Base-by-base conservation (phyloP, 768 basidiomycete species). In the Suillus spraguei region DNA sequence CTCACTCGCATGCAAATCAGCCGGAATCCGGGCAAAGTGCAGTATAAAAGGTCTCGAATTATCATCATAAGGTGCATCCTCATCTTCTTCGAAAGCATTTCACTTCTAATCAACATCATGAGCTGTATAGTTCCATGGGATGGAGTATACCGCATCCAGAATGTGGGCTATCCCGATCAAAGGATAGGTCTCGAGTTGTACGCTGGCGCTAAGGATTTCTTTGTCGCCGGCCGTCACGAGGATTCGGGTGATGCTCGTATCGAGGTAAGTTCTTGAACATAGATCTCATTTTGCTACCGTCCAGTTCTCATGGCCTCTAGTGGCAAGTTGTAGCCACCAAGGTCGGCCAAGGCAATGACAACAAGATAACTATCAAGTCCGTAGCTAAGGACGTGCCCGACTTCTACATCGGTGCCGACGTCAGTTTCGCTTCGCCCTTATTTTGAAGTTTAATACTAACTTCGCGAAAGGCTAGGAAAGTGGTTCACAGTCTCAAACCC, bases 171-270 rank as follows among this genome's bases (percentile, higher is more conserved):
- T 36, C 2, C 1, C 13, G 1, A 38, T 14, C 36, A 36, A 24
- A 36, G 22, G 0, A 22, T 55, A 22, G 54, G 35, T 24, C n/a
- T n/a, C 28, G 28, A 28, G 28, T 4, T 28, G 2, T 28, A 3
- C 2, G 9, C 0, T 4, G 28, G 28, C 28, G 28, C 1, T 10
- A 0, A 7, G 4, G 53, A 14, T 7, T 0, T 5, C 3, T 1
- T 54, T n/a, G n/a, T 54, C 3, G 33, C 5, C 11, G 53, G 53
- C 11, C 33, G 32, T 33, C 53, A 33, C 53, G 11, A 36, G 22
- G 33, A 35, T 53, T 14, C 22, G 1, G 4, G 1, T 38, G 16
- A 56, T 24, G 22, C 55, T 17, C 36, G 10, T 17, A 56, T 56
- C 24, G 9, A 39, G 55, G 55, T 24, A 39, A 38, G 36, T 24